Evolutionary conservation across 192 early-diverging fungal species (phyloP).

Genomic region (Pilobolus umbonatus): DNA sequence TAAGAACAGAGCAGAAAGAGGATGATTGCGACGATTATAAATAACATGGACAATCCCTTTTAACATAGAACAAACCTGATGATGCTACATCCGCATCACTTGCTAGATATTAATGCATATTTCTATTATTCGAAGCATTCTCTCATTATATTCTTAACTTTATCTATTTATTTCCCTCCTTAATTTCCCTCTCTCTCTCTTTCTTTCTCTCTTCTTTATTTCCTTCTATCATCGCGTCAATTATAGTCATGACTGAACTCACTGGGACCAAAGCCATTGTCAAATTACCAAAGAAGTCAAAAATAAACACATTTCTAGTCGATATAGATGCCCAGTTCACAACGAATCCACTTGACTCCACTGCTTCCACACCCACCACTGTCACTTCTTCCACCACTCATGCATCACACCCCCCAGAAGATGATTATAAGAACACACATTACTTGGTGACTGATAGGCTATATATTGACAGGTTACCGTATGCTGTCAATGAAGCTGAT

Average conservation of each 20-base stretch:
- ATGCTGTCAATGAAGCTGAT: conserved; percentile 23
- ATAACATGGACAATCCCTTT: no score
- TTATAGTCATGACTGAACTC: conserved; percentile 5
- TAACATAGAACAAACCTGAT: no score
- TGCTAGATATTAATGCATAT: no score
- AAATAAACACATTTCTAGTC: not conserved
- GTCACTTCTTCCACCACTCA: not conserved
- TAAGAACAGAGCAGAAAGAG: no score
- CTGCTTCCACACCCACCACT: no score
- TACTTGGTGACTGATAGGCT: conserved; percentile 20
- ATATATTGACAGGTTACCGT: conserved; percentile 18
- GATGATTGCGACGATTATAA: no score
- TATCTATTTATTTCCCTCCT: not conserved
- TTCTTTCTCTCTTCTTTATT: conserved; percentile 2
- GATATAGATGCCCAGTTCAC: not conserved
- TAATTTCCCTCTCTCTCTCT: not conserved
- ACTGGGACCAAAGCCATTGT: conserved; percentile 9
- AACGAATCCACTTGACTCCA: no score
- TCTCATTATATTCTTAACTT: not conserved
- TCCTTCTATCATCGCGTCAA: not conserved
- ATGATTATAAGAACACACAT: no score
- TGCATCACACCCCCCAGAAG: not conserved
- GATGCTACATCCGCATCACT: no score
- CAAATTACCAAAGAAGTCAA: conserved; percentile 11
- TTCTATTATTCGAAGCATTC: not conserved